Base-by-base conservation (phyloP, 805 yeast genomes). In the Debaryomyces maramus region DNA sequence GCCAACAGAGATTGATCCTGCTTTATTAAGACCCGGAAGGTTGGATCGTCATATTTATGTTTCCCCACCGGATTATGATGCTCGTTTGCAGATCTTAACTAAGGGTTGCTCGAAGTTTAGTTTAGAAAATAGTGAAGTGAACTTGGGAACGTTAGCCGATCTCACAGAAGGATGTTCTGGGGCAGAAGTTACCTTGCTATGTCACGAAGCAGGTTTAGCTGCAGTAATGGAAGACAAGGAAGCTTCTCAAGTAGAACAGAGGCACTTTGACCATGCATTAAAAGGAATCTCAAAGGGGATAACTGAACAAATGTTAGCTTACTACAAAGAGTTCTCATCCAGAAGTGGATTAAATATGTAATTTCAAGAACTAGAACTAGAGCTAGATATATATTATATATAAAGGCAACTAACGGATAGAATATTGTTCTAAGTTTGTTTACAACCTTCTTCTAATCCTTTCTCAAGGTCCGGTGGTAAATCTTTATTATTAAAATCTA, bases 151-250 rank as follows among this genome's bases (percentile, higher is more conserved):
- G 7, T 63, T 88, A 8, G 89, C 95, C 0, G 60, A 51, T 2
- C 53, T 65, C 5, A 86, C 97, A 0, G 91, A 85, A 0, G 98
- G 99, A 0, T 89, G 95, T 55, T 89, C 97, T 0, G 99, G 99
- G 26, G 97, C 98, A 0, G 99, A 93, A 61, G 87, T 93, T 27
- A 95, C 90, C 0, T 72, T 89, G 15, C 60, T 91, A 15, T 88
- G 97, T 52, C 98, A 90, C 60, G 97, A 91, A 61, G 97, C 98
- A 0, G 99, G 99, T 2, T 65, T 93, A 9, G 79, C 85, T n/a
- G 97, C 98, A 0, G 81, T 93, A 42, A 88, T 88, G 83, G 96
- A 88, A 50, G 65, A 85, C 46, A 61, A 75, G 5, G 65, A 78
- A 3, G 74, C 85, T 6, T 53, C 55, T 1, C 48, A 51, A 5